These are phyloP conservation scores for Neospermospora avenae DNA, from an alignment of 2,329 filamentous ascomycete genomes.

Conservation along the genomic window DNA sequence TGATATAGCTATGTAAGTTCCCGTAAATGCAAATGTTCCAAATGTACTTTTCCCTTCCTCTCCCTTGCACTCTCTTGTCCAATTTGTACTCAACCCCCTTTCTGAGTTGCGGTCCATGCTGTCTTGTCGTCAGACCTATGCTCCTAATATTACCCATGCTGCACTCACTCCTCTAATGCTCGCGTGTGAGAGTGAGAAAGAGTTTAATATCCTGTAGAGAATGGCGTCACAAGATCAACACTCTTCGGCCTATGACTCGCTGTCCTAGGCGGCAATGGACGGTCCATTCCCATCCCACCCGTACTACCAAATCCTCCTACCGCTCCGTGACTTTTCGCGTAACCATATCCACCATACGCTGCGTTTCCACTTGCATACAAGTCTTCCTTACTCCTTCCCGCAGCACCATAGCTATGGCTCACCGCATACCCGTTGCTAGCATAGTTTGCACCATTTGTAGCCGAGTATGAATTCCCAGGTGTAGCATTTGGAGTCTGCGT, in stretches of 20 bases:
- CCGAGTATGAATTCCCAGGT: conserved; percentile 28
- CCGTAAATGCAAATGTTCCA: too few species aligned
- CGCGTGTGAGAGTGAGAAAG: too few species aligned
- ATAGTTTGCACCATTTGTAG: not conserved
- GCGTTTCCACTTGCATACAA: conserved; percentile 22
- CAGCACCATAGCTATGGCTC: conserved; percentile 19
- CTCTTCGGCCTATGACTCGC: conserved; percentile 55
- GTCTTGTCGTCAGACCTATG: not conserved
- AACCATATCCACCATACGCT: conserved; percentile 16
- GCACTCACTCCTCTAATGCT: too few species aligned
- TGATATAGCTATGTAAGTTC: too few species aligned
- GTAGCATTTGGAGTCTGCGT: conserved; percentile 27
- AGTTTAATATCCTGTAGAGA: conserved; percentile 15
- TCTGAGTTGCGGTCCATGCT: too few species aligned
- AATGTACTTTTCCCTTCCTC: too few species aligned
- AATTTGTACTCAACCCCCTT: too few species aligned
- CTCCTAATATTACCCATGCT: too few species aligned
- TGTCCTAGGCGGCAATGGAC: conserved; percentile 53
- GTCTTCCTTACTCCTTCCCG: conserved; percentile 26
- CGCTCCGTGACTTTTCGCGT: conserved; percentile 20
- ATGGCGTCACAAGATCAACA: conserved; percentile 60
- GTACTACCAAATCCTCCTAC: conserved; percentile 21
- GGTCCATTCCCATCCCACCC: conserved; percentile 26
- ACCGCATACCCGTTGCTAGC: conserved; percentile 6
- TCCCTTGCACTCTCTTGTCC: too few species aligned